A percentile compares a stretch with the other conserved stretches of the same genome.
phyloP scores from a whole-genome alignment of 2,329 filamentous ascomycete genomes.

The Cordyceps farinosa region DNA sequence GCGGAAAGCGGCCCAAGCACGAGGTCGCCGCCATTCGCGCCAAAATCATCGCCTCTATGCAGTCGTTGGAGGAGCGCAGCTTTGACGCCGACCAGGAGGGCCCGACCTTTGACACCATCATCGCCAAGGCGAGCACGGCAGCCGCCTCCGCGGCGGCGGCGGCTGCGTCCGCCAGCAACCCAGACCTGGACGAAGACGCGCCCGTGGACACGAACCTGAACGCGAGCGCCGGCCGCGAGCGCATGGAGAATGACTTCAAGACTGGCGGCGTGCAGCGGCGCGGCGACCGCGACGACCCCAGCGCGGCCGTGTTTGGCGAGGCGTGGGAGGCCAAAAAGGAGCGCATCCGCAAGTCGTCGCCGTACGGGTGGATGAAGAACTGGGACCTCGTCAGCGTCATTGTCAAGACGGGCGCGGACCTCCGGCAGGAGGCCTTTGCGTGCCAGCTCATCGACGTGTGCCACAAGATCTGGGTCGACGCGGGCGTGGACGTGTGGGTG shows the following conservation, averaged over 20 bases:
- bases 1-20: conserved; percentile 72
- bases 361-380: conserved; percentile 86
- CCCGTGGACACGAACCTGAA: conserved; percentile 54
- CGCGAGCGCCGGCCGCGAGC: conserved; percentile 69
- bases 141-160: conserved; percentile 42
- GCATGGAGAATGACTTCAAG: conserved; percentile 88
- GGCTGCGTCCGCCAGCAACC: conserved; percentile 34
- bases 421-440: conserved; percentile 81
- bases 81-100: conserved; percentile 72
- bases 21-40: conserved; percentile 81
- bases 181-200: conserved; percentile 55
- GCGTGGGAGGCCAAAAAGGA: conserved; percentile 83
- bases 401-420: conserved; percentile 79
- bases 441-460: conserved; percentile 81
- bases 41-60: conserved; percentile 89
- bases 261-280: conserved; percentile 78
- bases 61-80: conserved; percentile 79
- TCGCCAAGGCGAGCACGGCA: conserved; percentile 64
- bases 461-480: conserved; percentile 76
- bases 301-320: conserved; percentile 81
- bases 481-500: conserved; percentile 75
- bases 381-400: conserved; percentile 87
- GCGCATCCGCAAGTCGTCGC: conserved; percentile 76
- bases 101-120: conserved; percentile 78
- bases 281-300: conserved; percentile 80